Conservation (phyloP, 805 yeast genomes). For the Lipomyces orientalis region DNA sequence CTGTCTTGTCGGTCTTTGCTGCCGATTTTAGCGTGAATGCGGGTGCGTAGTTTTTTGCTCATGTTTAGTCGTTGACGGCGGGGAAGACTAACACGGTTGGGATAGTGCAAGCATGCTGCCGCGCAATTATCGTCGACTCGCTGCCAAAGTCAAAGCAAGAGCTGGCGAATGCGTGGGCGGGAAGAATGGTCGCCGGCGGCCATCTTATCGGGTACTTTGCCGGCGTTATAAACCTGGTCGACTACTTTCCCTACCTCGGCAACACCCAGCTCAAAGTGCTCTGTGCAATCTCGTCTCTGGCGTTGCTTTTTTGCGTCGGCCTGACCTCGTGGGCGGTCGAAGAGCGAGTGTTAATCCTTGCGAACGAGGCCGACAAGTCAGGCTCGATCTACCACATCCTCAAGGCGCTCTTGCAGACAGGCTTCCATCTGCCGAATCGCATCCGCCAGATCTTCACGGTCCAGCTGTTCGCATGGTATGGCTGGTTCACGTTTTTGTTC, state of each 20-base stretch:
- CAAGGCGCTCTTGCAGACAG: slow-evolving; percentile 24
- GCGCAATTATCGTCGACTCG: slow-evolving; percentile 69
- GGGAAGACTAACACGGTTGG: background rate
- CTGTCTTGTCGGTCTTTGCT: slow-evolving; percentile 59
- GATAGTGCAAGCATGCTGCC: slow-evolving; percentile 63
- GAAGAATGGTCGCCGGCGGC: slow-evolving; percentile 65
- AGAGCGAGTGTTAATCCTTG: slow-evolving; percentile 46
- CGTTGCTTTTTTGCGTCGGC: slow-evolving; percentile 51
- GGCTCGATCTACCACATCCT: slow-evolving; percentile 18
- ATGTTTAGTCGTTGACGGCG: background rate
- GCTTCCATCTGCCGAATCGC: slow-evolving; percentile 53
- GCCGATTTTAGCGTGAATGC: slow-evolving; percentile 60
- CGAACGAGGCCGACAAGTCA: slow-evolving; percentile 16
- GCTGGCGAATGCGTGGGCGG: slow-evolving; percentile 70
- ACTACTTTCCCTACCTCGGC: slow-evolving; percentile 51
- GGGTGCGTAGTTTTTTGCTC: slow-evolving; percentile 20
- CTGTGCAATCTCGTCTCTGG: slow-evolving; percentile 52
- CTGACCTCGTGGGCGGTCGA: slow-evolving; percentile 52
- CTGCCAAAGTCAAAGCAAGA: slow-evolving; percentile 63
- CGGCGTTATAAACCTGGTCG: slow-evolving; percentile 55
- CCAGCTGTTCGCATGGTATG: slow-evolving; percentile 72
- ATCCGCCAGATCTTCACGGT: slow-evolving; percentile 59
- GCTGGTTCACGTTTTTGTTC: slow-evolving; percentile 69
- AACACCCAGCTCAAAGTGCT: slow-evolving; percentile 59
- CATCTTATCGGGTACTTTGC: slow-evolving; percentile 63